Percentiles rank a stretch among this genome's conserved stretches.
Conservation (phyloP, 768 basidiomycete genomes). For the Mycena sanguinolenta region DNA sequence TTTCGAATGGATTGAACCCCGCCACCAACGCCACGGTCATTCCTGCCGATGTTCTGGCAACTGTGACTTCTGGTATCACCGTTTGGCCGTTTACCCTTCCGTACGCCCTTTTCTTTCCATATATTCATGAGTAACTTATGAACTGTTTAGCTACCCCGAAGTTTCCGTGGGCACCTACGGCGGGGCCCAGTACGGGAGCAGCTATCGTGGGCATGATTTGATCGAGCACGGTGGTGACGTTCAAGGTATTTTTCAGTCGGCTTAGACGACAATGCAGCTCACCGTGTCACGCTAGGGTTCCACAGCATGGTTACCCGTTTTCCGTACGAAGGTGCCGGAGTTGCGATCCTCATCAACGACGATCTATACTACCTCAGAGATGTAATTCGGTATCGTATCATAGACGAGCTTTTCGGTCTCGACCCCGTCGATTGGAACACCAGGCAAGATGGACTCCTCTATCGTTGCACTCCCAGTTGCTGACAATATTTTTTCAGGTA, state of each 20-base stretch:
- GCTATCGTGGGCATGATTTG: constrained; percentile 44
- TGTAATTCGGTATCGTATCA: constrained; percentile 30
- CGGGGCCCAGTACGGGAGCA: constrained; percentile 41
- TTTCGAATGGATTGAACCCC: constrained; percentile 43
- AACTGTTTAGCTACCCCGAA: constrained; percentile 34
- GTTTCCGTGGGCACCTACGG: constrained; percentile 45
- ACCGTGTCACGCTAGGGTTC: constrained; percentile 16
- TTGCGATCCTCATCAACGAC: constrained; percentile 31
- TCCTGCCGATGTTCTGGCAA: constrained; percentile 40
- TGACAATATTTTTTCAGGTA: constrained; percentile 6
- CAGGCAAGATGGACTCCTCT: background rate
- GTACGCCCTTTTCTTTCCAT: background rate
- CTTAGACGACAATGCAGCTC: background rate
- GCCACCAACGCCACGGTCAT: constrained; percentile 42
- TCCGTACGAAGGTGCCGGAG: constrained; percentile 27
- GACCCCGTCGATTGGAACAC: constrained; percentile 38
- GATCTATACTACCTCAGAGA: constrained; percentile 19
- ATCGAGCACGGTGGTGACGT: constrained; percentile 39
- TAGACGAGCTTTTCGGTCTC: constrained; percentile 32
- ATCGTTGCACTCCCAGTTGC: too few relatives aligned
- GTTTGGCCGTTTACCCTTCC: constrained; percentile 34
- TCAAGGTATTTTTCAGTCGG: constrained; percentile 25
- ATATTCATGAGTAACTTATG: background rate
- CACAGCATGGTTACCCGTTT: constrained; percentile 29
- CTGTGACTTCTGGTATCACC: constrained; percentile 41